These are phyloP conservation scores for Lumnitzera littorea DNA, from an alignment of 345 rosid species.

Conservation along the genomic window DNA sequence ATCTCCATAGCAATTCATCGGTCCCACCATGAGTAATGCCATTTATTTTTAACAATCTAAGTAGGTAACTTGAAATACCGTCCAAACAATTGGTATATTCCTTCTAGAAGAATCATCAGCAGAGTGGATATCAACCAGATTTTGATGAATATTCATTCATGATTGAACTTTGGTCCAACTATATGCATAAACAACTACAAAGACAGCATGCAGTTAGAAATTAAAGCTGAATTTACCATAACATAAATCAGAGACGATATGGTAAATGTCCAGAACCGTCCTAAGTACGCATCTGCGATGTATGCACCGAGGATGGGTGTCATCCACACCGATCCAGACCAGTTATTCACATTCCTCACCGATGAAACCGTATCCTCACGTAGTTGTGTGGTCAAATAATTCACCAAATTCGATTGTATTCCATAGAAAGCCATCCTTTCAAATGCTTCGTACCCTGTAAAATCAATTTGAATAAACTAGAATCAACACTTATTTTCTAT, in stretches of 20 bases:
- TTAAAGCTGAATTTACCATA: slow-evolving; percentile 28
- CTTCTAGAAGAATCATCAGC: neutral
- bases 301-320: slow-evolving; percentile 88
- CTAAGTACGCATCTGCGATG: slow-evolving; percentile 82
- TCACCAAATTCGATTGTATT: slow-evolving; percentile 76
- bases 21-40: slow-evolving; percentile 18
- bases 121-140: neutral
- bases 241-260: slow-evolving; percentile 72
- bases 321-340: slow-evolving; percentile 94
- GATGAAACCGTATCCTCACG: slow-evolving; percentile 83
- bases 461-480: neutral
- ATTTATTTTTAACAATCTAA: slow-evolving; percentile 7
- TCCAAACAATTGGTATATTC: slow-evolving; percentile 18
- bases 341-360: slow-evolving; percentile 80
- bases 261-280: slow-evolving; percentile 96
- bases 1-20: slow-evolving; percentile 8
- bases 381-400: slow-evolving; percentile 67
- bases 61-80: slow-evolving; percentile 15
- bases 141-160: neutral
- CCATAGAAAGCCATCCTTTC: slow-evolving; percentile 97
- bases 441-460: slow-evolving; percentile 78
- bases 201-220: too few relatives aligned
- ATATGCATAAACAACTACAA: neutral
- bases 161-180: neutral
- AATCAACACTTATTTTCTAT: neutral